A percentile compares a stretch with the other conserved stretches of the same genome.
These are phyloP conservation scores for Hypocrella siamensis DNA, from an alignment of 2,329 filamentous ascomycete species.

Conservation along the genomic window DNA sequence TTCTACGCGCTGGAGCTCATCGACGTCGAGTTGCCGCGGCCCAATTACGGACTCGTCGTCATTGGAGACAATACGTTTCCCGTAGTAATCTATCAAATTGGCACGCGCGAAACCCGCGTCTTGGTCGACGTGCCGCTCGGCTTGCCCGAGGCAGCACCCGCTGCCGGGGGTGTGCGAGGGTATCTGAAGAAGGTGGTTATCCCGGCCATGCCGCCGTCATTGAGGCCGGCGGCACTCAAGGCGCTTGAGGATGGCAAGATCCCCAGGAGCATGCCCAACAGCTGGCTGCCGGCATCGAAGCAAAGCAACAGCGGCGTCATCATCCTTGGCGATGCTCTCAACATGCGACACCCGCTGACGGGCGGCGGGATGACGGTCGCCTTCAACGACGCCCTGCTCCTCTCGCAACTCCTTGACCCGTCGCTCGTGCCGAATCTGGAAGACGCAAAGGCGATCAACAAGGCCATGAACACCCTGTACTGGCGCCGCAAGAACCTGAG, in stretches of 20 bases:
- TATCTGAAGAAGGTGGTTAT: conserved; percentile 71
- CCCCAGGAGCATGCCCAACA: conserved; percentile 82
- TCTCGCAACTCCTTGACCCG: conserved; percentile 60
- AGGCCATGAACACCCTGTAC: conserved; percentile 63
- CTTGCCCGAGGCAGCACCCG: conserved; percentile 54
- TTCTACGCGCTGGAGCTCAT: conserved; percentile 92
- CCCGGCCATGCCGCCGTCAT: conserved; percentile 54
- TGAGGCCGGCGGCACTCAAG: conserved; percentile 57
- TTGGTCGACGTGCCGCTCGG: conserved; percentile 77
- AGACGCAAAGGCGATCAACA: conserved; percentile 48
- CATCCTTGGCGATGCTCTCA: conserved; percentile 84
- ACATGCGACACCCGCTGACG: conserved; percentile 98
- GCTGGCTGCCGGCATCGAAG: conserved; percentile 64
- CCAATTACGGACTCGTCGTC: conserved; percentile 72
- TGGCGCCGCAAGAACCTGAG: conserved; percentile 73
- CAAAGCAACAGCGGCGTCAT: conserved; percentile 49
- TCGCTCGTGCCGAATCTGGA: conserved; percentile 51
- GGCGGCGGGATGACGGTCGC: conserved; percentile 97
- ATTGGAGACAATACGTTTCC: conserved; percentile 56
- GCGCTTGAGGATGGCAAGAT: conserved; percentile 69
- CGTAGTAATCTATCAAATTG: conserved; percentile 91
- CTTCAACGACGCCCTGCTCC: conserved; percentile 75
- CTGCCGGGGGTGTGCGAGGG: conserved; percentile 67
- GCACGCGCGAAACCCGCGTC: conserved; percentile 80
- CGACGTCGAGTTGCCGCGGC: conserved; percentile 63